Base-by-base conservation (phyloP, 257 asterid species). In the Solanum ahanhuiri region DNA sequence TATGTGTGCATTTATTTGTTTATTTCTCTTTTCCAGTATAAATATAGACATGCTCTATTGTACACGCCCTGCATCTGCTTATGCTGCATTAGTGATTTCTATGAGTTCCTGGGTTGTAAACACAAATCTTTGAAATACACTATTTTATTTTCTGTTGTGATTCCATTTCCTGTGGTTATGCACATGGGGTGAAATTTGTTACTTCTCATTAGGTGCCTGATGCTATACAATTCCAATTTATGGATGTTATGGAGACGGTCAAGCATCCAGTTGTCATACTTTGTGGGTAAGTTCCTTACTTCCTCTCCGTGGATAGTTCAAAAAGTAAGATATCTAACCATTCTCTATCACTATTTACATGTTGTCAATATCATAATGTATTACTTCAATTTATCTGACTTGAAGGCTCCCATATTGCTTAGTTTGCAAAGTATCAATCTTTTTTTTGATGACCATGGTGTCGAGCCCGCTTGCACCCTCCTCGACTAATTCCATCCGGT, bases 211-310 rank as follows among this genome's bases (percentile, higher is more conserved):
- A 96, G 99, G 95, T 95, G 67, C 99, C 99, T 57, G 88, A 91
- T 85, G 94, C 93, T 89, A 92, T 96, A 87, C 92, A 93, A 88
- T 90, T 90, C 84, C 92, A 88, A 81, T 93, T 90, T 88, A 73
- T 87, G 86, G 90, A 93, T 67, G 67, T 91, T 76, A 82, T 88
- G 93, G 97, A 94, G 87, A 89, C 91, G 81, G 98, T 93, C 89
- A 91, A 94, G 86, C 98, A 96, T 93, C 99, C 99, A 28, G 95
- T 96, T 90, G 92, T 92, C 86, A 81, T 91, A 75, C 97, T 96
- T 70, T 95, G 93, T 87, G 90, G 98, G 99, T 95, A 92, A 87
- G 75, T 86, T 87, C 70, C 41, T 17, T 72, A 20, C 48, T 25
- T 30, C 10, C 81, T 37, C 75, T 64, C 41, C 7, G 9, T 81